These are phyloP conservation scores for Saturnispora dispora DNA, from an alignment of 805 yeast genomes.

Conservation along the genomic window DNA sequence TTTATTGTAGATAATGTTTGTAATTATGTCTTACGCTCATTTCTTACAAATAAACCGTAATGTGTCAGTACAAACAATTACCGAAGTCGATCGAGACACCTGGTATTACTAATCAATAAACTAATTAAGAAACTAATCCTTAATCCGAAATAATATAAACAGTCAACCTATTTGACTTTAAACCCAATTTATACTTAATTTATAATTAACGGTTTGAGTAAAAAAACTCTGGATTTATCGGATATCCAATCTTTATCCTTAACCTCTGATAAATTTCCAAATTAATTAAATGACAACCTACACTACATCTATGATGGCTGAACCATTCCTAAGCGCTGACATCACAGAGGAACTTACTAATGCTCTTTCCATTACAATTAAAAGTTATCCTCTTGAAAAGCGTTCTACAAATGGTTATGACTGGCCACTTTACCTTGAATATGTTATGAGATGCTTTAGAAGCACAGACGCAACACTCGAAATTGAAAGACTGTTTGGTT, in stretches of 20 bases:
- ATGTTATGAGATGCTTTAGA: neutral
- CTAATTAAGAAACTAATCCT: too few relatives aligned
- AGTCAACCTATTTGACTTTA: too few relatives aligned
- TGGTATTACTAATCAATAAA: too few relatives aligned
- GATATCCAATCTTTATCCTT: neutral
- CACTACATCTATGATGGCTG: neutral
- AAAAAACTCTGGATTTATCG: neutral
- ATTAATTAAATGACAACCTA: neutral
- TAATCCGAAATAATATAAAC: too few relatives aligned
- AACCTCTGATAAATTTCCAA: neutral
- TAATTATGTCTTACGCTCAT: too few relatives aligned
- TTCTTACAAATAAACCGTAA: too few relatives aligned
- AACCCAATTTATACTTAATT: too few relatives aligned
- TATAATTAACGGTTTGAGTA: too few relatives aligned
- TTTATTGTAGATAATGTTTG: too few relatives aligned
- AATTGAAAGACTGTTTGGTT: slow-evolving; percentile 3
- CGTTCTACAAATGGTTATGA: neutral
- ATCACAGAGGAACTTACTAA: neutral
- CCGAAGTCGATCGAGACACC: too few relatives aligned
- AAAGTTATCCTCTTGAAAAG: neutral
- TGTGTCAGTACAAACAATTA: too few relatives aligned
- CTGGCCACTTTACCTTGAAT: neutral
- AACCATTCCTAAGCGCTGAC: neutral
- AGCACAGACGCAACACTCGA: neutral
- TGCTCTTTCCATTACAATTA: neutral